Base-by-base conservation (phyloP, 78 protist species). In the Dictyostelium capitatum region DNA sequence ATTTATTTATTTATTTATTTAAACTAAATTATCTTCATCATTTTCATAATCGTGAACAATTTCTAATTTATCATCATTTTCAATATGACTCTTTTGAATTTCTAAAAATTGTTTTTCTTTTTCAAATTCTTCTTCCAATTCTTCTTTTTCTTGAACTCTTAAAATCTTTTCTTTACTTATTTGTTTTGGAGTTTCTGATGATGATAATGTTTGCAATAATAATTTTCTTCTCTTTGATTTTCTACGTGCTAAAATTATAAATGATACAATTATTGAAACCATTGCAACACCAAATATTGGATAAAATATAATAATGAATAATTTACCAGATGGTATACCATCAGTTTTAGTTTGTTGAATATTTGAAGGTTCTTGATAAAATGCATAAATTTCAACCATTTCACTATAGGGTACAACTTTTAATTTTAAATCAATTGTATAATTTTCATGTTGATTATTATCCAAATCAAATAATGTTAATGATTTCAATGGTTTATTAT, bases 121-220 rank as follows among this genome's bases (percentile, higher is more conserved):
- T 62, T 62, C 43, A 11, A 30, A 25, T 62, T 62, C 70, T 59
- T 59, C 69, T 62, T 62, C 70, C 43, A 37, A 37, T 25, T 62
- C 70, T 62, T 62, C 70, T 62, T 62, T 62, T 10, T 30, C 70
- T 62, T 62, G 70, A 23, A 37, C 28, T 62, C 28, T 56, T 62
- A 82, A 51, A 62, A 57, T 75, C 62, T 85, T 46, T 30, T 54
- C 30, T 6, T 57, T 57, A 7, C 74, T 78, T 59, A 75, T 75
- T 75, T 23, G 62, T 30, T 75, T 78, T 57, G 74, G 83, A 15
- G 64, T 50, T 70, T 82, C 89, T 30, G 89, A 79, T 17, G 89
- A 69, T 51, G n/a, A 37, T 51, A 82, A 70, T 4, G 89, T 32
- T 32, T 75, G 75, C 37, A 74, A 6, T 59, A 84, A 11, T 15